A percentile compares a stretch with the other conserved stretches of the same genome.
Evolutionary conservation across 768 basidiomycete species (phyloP).

Genomic region (Boletus rex-veris): DNA sequence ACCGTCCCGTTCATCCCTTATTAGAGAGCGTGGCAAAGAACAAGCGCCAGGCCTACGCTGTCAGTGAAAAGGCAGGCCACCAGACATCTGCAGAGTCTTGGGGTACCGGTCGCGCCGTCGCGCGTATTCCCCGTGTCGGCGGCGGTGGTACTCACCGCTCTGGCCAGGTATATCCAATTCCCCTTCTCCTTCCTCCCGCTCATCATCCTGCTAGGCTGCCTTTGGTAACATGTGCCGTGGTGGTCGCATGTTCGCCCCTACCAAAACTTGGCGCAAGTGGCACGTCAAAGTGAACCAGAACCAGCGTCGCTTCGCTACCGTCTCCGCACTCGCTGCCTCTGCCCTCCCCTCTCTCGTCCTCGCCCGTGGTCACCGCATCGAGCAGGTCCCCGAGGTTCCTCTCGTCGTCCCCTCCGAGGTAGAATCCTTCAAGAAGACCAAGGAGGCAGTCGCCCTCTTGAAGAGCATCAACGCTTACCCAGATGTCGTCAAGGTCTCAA

Average conservation of each 20-base stretch:
- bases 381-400: constrained; percentile 94
- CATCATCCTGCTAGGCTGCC: constrained; percentile 61
- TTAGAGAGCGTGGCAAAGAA: constrained; percentile 97
- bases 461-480: constrained; percentile 85
- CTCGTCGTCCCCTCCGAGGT: constrained; percentile 77
- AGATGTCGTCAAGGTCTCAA: constrained; percentile 96
- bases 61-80: constrained; percentile 97
- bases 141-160: constrained; percentile 98
- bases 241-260: constrained; percentile 99
- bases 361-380: constrained; percentile 98
- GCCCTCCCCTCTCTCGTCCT: constrained; percentile 95
- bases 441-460: constrained; percentile 92
- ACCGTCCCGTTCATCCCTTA: neutral
- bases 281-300: constrained; percentile 99
- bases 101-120: constrained; percentile 99
- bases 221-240: constrained; percentile 99
- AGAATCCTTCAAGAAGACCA: constrained; percentile 94
- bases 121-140: constrained; percentile 99
- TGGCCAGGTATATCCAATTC: constrained; percentile 61
- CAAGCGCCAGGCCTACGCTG: constrained; percentile 94
- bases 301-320: constrained; percentile 96
- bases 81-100: constrained; percentile 99
- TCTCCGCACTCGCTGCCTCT: constrained; percentile 96
- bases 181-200: neutral
- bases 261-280: constrained; percentile 99